Evolutionary conservation across 164 flowering plant species (phyloP), one percentile per base, ranked within the genome.

Genomic region (Platanus orientalis): DNA sequence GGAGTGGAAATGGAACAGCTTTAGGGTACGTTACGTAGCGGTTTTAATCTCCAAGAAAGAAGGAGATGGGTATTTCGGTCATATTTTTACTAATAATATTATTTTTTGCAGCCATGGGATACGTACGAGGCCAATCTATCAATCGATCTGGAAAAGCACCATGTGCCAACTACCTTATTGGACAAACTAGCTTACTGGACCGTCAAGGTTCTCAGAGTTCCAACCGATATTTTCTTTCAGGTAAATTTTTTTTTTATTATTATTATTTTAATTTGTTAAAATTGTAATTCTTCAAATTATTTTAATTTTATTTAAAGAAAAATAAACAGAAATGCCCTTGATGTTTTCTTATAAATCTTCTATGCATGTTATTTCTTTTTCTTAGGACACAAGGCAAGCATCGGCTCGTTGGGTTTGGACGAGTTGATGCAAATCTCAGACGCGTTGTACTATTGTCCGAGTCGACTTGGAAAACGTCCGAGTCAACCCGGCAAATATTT

Each of bases 211-310:
- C 83, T 90, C 45, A 64, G 93, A 20, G 58, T 10, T 42, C 97
- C 98, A 1, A 87, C 96, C 7, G 95, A 93, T 58, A 0, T 89
- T 0, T 90, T 93, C 74, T 93, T 93, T 23, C 92, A 89, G 97
- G 98, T 88, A 75, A 0, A 16, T 10, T 34, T 34, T 5, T 34
- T 0, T 10, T 34, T 34, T 10, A 5, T 34, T 34, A 5, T 34
- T 34, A 5, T 5, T 5, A 34, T 5, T 10, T 34, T 34, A 34
- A 36, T 55, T 29, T n/a, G n/a, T n/a, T n/a, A n/a, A n/a, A n/a
- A n/a, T n/a, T n/a, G n/a, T n/a, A n/a, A n/a, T n/a, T n/a, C n/a
- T n/a, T n/a, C n/a, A n/a, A n/a, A n/a, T n/a, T n/a, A n/a, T n/a
- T n/a, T n/a, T n/a, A n/a, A n/a, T n/a, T n/a, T n/a, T n/a, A n/a